These are phyloP conservation scores for Deinandra increscens DNA, from an alignment of 129 eudicot genomes.

Conservation along the genomic window DNA sequence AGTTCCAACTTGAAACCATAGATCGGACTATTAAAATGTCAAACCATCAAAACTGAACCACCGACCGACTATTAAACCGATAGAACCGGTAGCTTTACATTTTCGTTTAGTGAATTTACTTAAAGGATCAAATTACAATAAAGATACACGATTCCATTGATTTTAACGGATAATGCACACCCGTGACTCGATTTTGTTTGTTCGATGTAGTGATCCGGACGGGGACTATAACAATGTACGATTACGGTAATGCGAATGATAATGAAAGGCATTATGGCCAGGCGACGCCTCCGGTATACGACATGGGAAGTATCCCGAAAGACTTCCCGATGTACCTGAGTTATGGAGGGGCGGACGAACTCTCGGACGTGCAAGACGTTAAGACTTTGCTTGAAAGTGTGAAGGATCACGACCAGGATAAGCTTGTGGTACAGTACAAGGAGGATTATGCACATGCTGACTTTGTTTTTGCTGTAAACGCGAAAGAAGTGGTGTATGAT, in stretches of 20 bases:
- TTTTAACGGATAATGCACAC: neutral
- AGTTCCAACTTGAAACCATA: neutral
- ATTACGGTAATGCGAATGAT: constrained; percentile 48
- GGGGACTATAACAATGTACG: constrained; percentile 66
- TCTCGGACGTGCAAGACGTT: constrained; percentile 75
- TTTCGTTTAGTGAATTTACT: no score
- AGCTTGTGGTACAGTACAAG: constrained; percentile 44
- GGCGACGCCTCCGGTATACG: constrained; percentile 61
- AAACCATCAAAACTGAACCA: neutral
- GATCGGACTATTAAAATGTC: neutral
- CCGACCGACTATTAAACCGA: no score
- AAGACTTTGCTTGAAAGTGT: constrained; percentile 42
- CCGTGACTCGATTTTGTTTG: neutral
- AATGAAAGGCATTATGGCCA: constrained; percentile 67
- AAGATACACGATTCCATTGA: neutral
- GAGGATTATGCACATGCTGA: constrained; percentile 84
- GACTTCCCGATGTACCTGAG: constrained; percentile 69
- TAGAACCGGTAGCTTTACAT: no score
- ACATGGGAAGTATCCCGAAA: constrained; percentile 62
- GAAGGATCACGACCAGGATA: constrained; percentile 48
- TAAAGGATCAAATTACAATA: no score
- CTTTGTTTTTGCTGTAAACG: constrained; percentile 65
- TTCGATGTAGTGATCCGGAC: constrained; percentile 55
- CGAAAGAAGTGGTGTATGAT: constrained; percentile 66
- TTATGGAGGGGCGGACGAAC: constrained; percentile 69